Evolutionary conservation across 2,329 filamentous ascomycete genomes (phyloP).

Genomic region (Colletotrichum camelliae): DNA sequence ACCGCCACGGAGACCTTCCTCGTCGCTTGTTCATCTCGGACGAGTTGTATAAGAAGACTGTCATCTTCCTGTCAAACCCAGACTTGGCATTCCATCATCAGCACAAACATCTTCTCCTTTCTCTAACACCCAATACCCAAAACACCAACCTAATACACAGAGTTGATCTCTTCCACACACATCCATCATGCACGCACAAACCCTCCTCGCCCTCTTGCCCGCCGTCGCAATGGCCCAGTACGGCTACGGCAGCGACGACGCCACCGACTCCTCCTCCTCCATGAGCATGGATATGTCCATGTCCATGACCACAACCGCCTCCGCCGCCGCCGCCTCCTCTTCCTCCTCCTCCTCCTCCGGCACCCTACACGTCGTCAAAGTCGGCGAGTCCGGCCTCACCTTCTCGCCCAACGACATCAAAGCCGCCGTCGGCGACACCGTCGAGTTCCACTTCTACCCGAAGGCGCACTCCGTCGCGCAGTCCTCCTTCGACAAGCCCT

Average conservation of each 20-base stretch:
- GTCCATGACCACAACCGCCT: neutral
- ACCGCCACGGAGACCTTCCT: neutral
- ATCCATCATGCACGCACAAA: constrained; percentile 14
- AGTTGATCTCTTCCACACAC: neutral
- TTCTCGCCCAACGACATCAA: constrained; percentile 58
- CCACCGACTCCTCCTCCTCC: neutral
- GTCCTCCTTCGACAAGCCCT: constrained; percentile 65
- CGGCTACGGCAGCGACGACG: neutral
- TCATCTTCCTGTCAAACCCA: neutral
- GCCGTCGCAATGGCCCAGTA: constrained; percentile 13
- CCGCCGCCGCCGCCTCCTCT: neutral
- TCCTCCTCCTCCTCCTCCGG: neutral
- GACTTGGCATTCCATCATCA: neutral
- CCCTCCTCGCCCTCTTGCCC: constrained; percentile 11
- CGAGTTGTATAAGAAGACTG: neutral
- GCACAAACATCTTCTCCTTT: neutral
- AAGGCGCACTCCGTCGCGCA: constrained; percentile 67
- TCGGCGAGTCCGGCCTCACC: constrained; percentile 37
- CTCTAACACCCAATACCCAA: neutral
- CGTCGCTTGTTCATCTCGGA: neutral
- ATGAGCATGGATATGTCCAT: neutral
- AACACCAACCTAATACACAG: neutral
- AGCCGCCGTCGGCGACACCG: constrained; percentile 53
- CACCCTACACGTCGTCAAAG: constrained; percentile 26
- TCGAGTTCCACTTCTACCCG: constrained; percentile 50